These are phyloP conservation scores for Phytophthora foliorum DNA, from an alignment of 352 stramenopile genomes.

Conservation along the genomic window DNA sequence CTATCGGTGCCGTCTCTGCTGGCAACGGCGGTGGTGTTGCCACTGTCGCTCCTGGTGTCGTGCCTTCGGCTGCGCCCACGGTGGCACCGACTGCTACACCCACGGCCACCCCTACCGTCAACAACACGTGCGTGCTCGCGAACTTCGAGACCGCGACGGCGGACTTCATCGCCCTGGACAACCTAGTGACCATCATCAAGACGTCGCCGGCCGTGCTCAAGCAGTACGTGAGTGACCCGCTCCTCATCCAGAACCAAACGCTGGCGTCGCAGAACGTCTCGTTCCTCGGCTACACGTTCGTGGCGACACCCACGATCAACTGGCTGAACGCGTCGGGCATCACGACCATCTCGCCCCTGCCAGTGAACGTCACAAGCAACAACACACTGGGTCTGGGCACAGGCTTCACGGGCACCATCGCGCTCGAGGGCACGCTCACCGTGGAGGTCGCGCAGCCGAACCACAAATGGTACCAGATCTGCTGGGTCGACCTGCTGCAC, in stretches of 20 bases:
- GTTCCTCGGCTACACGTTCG: conserved; percentile 60
- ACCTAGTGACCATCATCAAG: conserved; percentile 54
- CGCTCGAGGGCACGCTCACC: conserved; percentile 45
- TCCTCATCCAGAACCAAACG: conserved; percentile 48
- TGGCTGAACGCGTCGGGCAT: conserved; percentile 57
- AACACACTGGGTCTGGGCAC: conserved; percentile 52
- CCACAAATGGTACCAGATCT: conserved; percentile 73
- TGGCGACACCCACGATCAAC: conserved; percentile 58
- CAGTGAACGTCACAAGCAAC: conserved; percentile 56
- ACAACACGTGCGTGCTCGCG: conserved; percentile 46
- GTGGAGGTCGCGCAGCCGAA: conserved; percentile 65
- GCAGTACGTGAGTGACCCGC: conserved; percentile 48
- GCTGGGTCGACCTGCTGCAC: conserved; percentile 66
- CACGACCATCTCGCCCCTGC: conserved; percentile 49
- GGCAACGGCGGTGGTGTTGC: conserved; percentile 17
- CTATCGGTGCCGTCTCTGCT: conserved; percentile 25
- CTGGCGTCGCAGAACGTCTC: conserved; percentile 55
- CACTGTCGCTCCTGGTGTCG: neutral
- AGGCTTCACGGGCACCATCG: conserved; percentile 51
- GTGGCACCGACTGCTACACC: neutral
- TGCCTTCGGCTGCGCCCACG: neutral
- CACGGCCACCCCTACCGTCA: conserved; percentile 5
- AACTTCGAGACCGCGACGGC: conserved; percentile 54
- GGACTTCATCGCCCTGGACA: conserved; percentile 63
- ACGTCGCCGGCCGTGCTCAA: conserved; percentile 42